Percentiles rank a stretch among this genome's conserved stretches.
phyloP scores from a whole-genome alignment of 306 rosid genomes.

The Sechiopsis laciniata region DNA sequence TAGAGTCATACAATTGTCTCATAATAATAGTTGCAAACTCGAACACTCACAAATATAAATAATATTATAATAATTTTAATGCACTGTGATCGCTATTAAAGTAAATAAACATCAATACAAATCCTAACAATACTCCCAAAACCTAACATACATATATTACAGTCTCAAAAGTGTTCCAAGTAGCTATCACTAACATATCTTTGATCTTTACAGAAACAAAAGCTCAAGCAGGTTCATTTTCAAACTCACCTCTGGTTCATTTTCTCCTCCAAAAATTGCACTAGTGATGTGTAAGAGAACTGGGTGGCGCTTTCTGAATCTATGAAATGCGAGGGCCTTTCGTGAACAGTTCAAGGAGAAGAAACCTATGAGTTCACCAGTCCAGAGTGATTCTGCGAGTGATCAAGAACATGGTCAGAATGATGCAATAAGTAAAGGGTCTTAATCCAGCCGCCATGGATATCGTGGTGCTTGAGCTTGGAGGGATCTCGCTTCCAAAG shows the following conservation, averaged over 20 bases:
- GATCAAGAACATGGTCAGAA: constrained; percentile 13
- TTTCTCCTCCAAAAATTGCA: constrained; percentile 16
- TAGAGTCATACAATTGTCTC: no score
- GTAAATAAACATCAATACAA: constrained; percentile 4
- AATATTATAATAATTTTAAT: no score
- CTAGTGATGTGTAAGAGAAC: constrained; percentile 14
- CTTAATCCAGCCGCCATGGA: constrained; percentile 23
- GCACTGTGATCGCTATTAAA: neutral
- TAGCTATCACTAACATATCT: constrained; percentile 1
- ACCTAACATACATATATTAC: constrained; percentile 13
- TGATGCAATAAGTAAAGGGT: constrained; percentile 14
- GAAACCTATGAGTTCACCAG: neutral
- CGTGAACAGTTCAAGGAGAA: constrained; percentile 12
- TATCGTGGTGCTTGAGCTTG: constrained; percentile 16
- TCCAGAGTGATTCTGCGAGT: neutral
- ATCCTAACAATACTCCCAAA: neutral
- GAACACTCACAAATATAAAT: no score
- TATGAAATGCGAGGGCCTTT: neutral
- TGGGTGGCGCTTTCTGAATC: constrained; percentile 16
- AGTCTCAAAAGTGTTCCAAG: constrained; percentile 10
- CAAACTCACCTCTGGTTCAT: constrained; percentile 21
- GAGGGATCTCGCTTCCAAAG: constrained; percentile 22
- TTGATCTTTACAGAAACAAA: constrained; percentile 17
- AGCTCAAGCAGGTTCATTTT: constrained; percentile 3
- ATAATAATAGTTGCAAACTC: no score